Base-by-base conservation (phyloP, 805 yeast genomes). In the Saturnispora zaruensis region DNA sequence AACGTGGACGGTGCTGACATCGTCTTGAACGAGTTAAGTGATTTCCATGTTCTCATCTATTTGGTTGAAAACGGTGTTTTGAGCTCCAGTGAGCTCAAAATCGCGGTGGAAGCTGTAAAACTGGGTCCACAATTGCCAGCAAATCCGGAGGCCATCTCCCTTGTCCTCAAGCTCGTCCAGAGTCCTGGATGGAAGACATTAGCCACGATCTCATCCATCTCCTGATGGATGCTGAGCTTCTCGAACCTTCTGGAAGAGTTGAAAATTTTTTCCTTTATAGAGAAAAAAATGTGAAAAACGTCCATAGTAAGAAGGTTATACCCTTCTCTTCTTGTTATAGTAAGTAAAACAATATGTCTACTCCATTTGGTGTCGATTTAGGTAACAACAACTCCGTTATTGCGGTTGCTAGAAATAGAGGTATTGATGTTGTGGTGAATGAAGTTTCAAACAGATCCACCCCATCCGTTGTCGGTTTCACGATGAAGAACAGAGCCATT, bases 401-500 rank as follows among this genome's bases (percentile, higher is more conserved):
- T 67, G 98, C 95, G 41, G 84, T 95, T 67, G 99, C 99, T 56
- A 85, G 91, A 70, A 93, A 91, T 81, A 84, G 98, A 76, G 98
- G 98, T 66, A 93, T 93, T 66, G 99, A 93, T 71, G 84, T 93
- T 63, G 87, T 93, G 63, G 98, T 93, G 73, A 93, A 93, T 69
- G 99, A 93, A 73, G 98, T 93, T 45, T 90, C 98, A 51, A 93
- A 93, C 84, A 85, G 99, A 72, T 71, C 95, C 59, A 93, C 99
- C 32, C 99, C 99, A 57, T 66, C 80, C 20, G 68, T 71, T 58
- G 93, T 93, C 59, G 98, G 96, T 32, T 93, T 93, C 61, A 97
- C 97, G 59, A 67, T 65, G 57, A 87, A 86, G 73, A 83, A 79
- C 78, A 83, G 99, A 75, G 82, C 79, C 66, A 81, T 93, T 59